phyloP scores from a whole-genome alignment of 768 basidiomycete species.

The Gelatoporia subvermispora region DNA sequence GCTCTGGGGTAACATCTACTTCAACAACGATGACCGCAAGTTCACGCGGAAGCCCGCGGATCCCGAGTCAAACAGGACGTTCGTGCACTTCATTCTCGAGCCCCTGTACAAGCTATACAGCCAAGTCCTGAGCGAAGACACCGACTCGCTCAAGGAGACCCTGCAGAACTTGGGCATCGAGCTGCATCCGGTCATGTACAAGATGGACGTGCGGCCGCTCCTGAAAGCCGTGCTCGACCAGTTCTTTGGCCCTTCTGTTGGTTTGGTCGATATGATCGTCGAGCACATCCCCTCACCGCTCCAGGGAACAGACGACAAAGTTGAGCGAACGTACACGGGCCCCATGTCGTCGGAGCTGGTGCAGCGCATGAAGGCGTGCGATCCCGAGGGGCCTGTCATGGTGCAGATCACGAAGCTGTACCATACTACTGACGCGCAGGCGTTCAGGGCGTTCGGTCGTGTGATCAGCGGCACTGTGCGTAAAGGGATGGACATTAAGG shows the following conservation, averaged over 20 bases:
- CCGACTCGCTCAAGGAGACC: conserved; percentile 80
- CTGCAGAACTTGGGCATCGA: conserved; percentile 73
- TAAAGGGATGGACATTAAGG: conserved; percentile 83
- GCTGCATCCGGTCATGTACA: conserved; percentile 91
- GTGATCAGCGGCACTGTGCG: conserved; percentile 87
- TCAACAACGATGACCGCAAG: conserved; percentile 76
- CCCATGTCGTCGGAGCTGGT: conserved; percentile 79
- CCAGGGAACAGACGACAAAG: conserved; percentile 53
- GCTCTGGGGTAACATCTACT: conserved; percentile 98
- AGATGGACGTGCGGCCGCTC: conserved; percentile 96
- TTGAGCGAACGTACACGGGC: conserved; percentile 84
- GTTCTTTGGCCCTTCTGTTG: conserved; percentile 90
- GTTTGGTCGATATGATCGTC: conserved; percentile 88
- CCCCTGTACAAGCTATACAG: conserved; percentile 97
- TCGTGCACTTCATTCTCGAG: conserved; percentile 94
- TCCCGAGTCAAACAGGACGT: conserved; percentile 74
- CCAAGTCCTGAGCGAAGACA: conserved; percentile 90
- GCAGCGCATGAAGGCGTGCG: conserved; percentile 74
- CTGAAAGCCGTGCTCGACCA: conserved; percentile 91
- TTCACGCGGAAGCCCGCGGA: conserved; percentile 85
- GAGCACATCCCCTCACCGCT: conserved; percentile 86
- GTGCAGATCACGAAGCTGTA: conserved; percentile 93
- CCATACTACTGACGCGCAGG: conserved; percentile 94
- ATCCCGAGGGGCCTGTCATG: conserved; percentile 83
- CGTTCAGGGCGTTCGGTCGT: conserved; percentile 94